These are phyloP conservation scores for Fagopyrum tataricum DNA, from an alignment of 148 eudicot species.

Conservation along the genomic window DNA sequence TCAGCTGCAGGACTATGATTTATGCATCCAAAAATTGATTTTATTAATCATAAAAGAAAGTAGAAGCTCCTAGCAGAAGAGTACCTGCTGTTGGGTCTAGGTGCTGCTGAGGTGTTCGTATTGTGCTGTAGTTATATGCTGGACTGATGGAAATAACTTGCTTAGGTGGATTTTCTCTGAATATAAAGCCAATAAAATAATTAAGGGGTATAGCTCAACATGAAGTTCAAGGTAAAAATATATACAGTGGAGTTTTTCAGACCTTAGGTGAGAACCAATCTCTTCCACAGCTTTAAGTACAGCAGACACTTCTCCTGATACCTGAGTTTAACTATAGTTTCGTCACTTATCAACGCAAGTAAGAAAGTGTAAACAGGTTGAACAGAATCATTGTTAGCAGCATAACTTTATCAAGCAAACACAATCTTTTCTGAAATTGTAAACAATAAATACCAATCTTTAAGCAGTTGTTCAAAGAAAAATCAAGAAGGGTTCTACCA, in stretches of 20 bases:
- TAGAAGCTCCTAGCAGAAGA: slow-evolving; percentile 12
- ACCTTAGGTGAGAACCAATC: slow-evolving; percentile 84
- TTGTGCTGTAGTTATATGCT: slow-evolving; percentile 46
- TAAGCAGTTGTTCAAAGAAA: background rate
- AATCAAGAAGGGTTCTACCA: background rate
- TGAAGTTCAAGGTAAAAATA: background rate
- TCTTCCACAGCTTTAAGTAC: slow-evolving; percentile 82
- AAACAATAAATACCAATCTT: background rate
- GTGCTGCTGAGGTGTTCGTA: slow-evolving; percentile 43
- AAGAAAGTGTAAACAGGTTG: background rate
- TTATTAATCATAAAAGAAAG: slow-evolving; percentile 15
- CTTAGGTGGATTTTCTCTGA: slow-evolving; percentile 78
- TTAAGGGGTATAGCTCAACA: background rate
- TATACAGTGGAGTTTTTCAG: background rate
- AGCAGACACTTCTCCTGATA: slow-evolving; percentile 72
- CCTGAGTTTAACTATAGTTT: slow-evolving; percentile 29
- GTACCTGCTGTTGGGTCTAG: slow-evolving; percentile 80
- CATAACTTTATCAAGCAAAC: background rate
- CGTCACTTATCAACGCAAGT: background rate
- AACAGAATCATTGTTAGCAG: background rate
- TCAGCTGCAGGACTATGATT: slow-evolving; percentile 52
- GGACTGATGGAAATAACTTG: slow-evolving; percentile 88
- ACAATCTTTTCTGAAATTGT: background rate
- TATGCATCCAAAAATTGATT: slow-evolving; percentile 24
- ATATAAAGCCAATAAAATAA: slow-evolving; percentile 10